Percentiles rank a stretch among this genome's conserved stretches.
phyloP scores from a whole-genome alignment of 2,329 filamentous ascomycete species.

The Emydomyces testavorans region DNA sequence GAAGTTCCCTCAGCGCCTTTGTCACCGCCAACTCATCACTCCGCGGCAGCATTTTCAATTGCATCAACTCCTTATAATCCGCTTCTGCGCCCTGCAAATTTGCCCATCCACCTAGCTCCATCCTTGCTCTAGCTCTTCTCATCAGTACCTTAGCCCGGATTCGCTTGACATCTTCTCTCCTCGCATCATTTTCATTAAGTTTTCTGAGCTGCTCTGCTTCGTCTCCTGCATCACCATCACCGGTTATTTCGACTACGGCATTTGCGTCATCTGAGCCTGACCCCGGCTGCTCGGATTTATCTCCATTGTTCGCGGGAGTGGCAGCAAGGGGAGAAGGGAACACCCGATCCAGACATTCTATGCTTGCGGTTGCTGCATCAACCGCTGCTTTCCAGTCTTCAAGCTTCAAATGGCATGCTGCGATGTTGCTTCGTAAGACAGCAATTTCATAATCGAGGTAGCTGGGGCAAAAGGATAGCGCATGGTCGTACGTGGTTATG shows the following conservation, averaged over 20 bases:
- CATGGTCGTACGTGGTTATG: constrained; percentile 70
- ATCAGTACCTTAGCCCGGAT: constrained; percentile 76
- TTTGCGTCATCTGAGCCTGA: constrained; percentile 19
- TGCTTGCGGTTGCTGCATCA: constrained; percentile 57
- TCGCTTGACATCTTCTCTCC: constrained; percentile 54
- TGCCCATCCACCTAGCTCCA: constrained; percentile 64
- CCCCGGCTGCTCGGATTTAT: constrained; percentile 5
- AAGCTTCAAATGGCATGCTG: constrained; percentile 77
- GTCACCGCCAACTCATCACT: constrained; percentile 59
- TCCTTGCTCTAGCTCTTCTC: constrained; percentile 61
- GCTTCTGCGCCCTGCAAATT: constrained; percentile 65
- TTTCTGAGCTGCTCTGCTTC: constrained; percentile 35
- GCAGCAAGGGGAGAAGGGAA: constrained; percentile 26
- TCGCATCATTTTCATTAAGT: constrained; percentile 36
- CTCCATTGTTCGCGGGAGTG: constrained; percentile 20
- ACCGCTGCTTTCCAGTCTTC: constrained; percentile 76
- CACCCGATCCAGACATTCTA: constrained; percentile 61
- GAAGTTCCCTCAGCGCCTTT: constrained; percentile 53
- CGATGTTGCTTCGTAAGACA: constrained; percentile 76
- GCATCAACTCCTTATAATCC: constrained; percentile 64
- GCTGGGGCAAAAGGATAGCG: constrained; percentile 63
- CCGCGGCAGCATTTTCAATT: constrained; percentile 46
- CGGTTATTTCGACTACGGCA: constrained; percentile 15
- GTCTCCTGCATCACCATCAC: constrained; percentile 27
- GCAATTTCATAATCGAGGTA: constrained; percentile 83